Conservation (phyloP, 768 basidiomycete species). For the Mycena epipterygia region DNA sequence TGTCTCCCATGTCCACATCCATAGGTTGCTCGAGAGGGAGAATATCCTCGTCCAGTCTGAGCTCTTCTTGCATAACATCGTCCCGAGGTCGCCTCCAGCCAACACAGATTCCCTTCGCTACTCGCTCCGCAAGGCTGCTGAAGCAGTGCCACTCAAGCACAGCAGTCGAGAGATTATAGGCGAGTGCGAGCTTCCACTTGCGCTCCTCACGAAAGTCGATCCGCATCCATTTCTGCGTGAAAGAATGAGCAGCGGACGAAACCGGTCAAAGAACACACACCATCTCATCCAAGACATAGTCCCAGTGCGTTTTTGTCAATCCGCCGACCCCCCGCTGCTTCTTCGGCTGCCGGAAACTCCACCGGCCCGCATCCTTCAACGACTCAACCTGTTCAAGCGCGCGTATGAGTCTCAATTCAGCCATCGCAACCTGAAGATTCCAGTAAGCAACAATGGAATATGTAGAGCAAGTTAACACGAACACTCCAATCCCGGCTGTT, state of each 20-base stretch:
- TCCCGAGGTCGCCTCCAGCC: constrained; percentile 69
- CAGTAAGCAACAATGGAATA: constrained; percentile 2
- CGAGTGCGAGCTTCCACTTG: constrained; percentile 90
- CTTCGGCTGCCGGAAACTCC: constrained; percentile 97
- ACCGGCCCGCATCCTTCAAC: constrained; percentile 83
- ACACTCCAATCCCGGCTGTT: constrained; percentile 89
- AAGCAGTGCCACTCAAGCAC: constrained; percentile 92
- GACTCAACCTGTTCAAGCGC: constrained; percentile 88
- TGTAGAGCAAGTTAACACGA: constrained; percentile 47
- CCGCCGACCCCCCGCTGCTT: constrained; percentile 88
- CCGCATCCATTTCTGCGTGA: constrained; percentile 92
- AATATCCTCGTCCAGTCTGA: constrained; percentile 33
- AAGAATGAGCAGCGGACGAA: constrained; percentile 1
- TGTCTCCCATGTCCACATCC: constrained; percentile 42
- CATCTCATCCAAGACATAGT: constrained; percentile 97
- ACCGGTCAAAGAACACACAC: constrained; percentile 55
- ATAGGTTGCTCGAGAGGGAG: constrained; percentile 36
- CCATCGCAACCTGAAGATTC: constrained; percentile 74
- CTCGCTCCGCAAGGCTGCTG: constrained; percentile 71
- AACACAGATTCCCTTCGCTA: constrained; percentile 75
- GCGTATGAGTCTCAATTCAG: constrained; percentile 82
- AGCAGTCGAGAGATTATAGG: constrained; percentile 84
- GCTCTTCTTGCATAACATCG: constrained; percentile 54
- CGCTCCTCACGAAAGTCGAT: constrained; percentile 95
- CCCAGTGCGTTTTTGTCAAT: constrained; percentile 90